phyloP scores from a whole-genome alignment of 2,329 filamentous ascomycete genomes.

The Cryphonectria parasitica region DNA sequence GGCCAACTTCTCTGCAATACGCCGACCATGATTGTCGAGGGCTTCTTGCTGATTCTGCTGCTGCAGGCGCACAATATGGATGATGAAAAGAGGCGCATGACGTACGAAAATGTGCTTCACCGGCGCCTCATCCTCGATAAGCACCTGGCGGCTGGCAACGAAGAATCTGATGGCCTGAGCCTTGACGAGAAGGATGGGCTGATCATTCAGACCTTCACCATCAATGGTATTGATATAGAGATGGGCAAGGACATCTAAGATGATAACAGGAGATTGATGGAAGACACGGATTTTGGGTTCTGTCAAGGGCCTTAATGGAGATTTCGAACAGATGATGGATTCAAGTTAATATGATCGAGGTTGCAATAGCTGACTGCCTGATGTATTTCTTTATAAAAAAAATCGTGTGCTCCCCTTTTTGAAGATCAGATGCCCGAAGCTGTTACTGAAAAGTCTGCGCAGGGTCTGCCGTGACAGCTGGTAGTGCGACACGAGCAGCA shows the following conservation, averaged over 20 bases:
- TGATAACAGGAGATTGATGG: neutral
- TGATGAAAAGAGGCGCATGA: constrained; percentile 32
- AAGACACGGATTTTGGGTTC: too few species aligned
- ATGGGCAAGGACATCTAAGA: constrained; percentile 16
- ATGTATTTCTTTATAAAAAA: too few species aligned
- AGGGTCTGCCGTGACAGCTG: neutral
- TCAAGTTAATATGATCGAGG: too few species aligned
- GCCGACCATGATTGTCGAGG: constrained; percentile 38
- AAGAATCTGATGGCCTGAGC: constrained; percentile 17
- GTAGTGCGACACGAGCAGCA: neutral
- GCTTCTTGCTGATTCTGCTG: constrained; percentile 35
- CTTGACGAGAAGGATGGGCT: constrained; percentile 19
- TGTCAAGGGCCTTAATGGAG: neutral
- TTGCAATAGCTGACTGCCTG: too few species aligned
- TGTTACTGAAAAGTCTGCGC: neutral
- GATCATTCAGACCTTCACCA: constrained; percentile 14
- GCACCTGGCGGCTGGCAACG: constrained; percentile 28
- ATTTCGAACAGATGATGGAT: neutral
- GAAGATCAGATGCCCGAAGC: too few species aligned
- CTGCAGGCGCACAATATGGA: constrained; percentile 36
- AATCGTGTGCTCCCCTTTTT: too few species aligned
- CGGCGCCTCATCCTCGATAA: constrained; percentile 35
- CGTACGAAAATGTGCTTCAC: constrained; percentile 36
- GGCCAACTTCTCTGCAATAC: constrained; percentile 40
- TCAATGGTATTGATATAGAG: constrained; percentile 20